Evolutionary conservation across 495 filamentous ascomycete species (phyloP), one percentile per base, ranked within the genome.

Genomic region (Penicillium lagena): DNA sequence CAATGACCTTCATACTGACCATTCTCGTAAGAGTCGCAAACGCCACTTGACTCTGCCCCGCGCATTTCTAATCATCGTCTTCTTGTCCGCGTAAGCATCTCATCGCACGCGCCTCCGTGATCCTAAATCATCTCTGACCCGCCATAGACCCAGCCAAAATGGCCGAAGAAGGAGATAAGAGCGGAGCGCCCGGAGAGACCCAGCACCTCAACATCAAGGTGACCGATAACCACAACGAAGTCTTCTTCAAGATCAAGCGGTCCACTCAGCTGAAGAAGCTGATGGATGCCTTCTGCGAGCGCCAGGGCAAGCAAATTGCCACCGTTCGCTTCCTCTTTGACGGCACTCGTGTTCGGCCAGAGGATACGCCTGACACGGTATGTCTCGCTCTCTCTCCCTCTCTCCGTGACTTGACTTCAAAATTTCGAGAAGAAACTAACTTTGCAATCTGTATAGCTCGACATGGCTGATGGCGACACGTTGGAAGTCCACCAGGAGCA

Each of bases 181-280:
- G 76, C 43, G 78, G 82, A 34, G 74, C 77, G 35, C 67, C 76
- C 17, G 68, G 94, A 4, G 22, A 22, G 22, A 22, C 22, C 4
- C 22, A 97, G 66, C 94, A 99, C 64, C 75, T 99, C 7, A 99
- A 99, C 66, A 97, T 99, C 76, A 99, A 99, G 62, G 94, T 99
- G n/a, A 97, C 94, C 0, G 94, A 99, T 54, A 96, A 95, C 71
- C 96, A 99, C 73, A 99, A 99, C 58, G 94, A 99, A 55, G 94
- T 99, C 51, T 99, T 99, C 68, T 99, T 99, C 77, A 99, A 99
- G 76, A 99, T 99, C 69, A 99, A 99, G 81, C 86, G 91, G 6
- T 89, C 86, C 6, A 99, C 94, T 1, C 83, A 86, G 56, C 80
- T 99, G 28, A 91, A 94, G 71, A 99, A 99, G 75, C 70, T 99